Percentiles rank a stretch among this genome's conserved stretches.
phyloP scores from a whole-genome alignment of 345 rosid species.

The Durio zibethinus region DNA sequence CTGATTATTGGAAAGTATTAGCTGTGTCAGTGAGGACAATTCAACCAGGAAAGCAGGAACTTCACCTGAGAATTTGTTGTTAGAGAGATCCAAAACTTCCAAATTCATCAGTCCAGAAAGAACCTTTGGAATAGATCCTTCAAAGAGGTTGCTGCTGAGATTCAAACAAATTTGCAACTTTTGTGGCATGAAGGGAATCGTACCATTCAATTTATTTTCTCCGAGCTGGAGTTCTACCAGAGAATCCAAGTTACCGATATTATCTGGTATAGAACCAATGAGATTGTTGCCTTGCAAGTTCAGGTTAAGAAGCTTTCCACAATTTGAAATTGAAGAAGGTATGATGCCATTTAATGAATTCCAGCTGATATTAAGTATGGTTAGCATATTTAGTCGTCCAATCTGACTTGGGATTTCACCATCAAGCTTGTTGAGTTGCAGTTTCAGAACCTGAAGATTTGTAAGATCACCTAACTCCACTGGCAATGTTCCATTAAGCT shows the following conservation, averaged over 20 bases:
- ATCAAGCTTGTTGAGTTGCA: conserved; percentile 43
- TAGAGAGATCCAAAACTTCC: conserved; percentile 77
- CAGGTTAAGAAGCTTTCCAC: conserved; percentile 34
- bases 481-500: conserved; percentile 44
- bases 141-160: conserved; percentile 62
- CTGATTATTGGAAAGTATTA: conserved; percentile 60
- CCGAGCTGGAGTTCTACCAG: conserved; percentile 79
- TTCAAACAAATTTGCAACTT: conserved; percentile 65
- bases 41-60: conserved; percentile 32
- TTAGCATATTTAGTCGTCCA: conserved; percentile 27
- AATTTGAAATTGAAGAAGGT: conserved; percentile 48
- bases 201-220: conserved; percentile 49
- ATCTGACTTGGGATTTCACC: conserved; percentile 54
- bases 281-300: conserved; percentile 57
- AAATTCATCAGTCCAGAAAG: conserved; percentile 34
- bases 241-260: conserved; percentile 23
- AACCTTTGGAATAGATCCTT: conserved; percentile 44
- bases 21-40: conserved; percentile 39
- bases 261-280: conserved; percentile 52
- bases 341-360: conserved; percentile 55
- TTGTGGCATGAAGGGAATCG: conserved; percentile 54
- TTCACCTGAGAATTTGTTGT: conserved; percentile 48
- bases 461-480: conserved; percentile 36
- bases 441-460: conserved; percentile 53
- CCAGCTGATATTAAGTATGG: conserved; percentile 47